Base-by-base conservation (phyloP, 805 yeast species). In the Zygosaccharomyces siamensis region DNA sequence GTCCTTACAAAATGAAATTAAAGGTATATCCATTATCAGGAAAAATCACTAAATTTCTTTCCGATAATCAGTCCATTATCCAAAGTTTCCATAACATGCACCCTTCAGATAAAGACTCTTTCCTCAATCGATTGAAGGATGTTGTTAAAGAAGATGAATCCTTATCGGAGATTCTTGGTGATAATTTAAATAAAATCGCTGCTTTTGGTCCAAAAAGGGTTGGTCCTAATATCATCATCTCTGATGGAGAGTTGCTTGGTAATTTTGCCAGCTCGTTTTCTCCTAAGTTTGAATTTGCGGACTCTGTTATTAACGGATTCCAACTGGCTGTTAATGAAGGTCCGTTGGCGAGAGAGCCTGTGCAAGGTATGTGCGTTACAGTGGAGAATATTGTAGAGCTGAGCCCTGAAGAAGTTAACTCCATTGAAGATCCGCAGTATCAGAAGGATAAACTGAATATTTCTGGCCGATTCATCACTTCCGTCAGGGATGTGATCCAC, bases 301-400 rank as follows among this genome's bases (percentile, higher is more conserved):
- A 83, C 45, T 80, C 84, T 58, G 67, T 92, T 2, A 61, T 86
- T 40, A 84, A 86, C 56, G 99, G 96, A 0, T 90, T 89, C 67
- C 95, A 88, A 63, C 68, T 89, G 33, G 88, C 96, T 3, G 79
- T 81, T 40, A 73, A 76, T 37, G 87, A 83, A 62, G 99, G 99
- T 2, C 98, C 98, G 0, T 72, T 93, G 39, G 84, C 92, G 0
- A 79, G 84, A 4, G 99, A 93, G 64, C 90, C 89, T 0, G 77
- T 88, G 20, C 92, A 89, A 64, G 97, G 97, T 6, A 78, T 86
- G 54, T 76, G 85, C 11, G 78, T 83, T 1, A 64, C 78, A 5
- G 51, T 81, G 21, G 76, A 75, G 43, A 67, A 67, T 3, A 66
- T 76, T 10, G 66, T 62, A 26, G 59, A 55, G 31, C 58, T 60